A percentile compares a stretch with the other conserved stretches of the same genome.
Evolutionary conservation across 306 rosid species (phyloP).

Genomic region (Sechiopsis laciniata): DNA sequence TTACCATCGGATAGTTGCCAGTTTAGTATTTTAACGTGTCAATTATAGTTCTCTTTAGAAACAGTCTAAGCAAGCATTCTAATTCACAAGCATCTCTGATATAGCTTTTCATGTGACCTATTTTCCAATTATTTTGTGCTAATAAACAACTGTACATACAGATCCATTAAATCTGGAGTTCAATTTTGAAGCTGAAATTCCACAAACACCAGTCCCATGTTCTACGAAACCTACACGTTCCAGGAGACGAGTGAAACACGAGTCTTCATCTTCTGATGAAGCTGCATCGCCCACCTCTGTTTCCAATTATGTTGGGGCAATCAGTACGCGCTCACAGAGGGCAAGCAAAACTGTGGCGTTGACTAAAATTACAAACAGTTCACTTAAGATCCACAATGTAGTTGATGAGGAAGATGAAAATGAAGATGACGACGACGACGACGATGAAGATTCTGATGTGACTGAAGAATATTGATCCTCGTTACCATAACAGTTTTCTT

Average conservation of each 20-base stretch:
- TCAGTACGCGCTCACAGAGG: constrained; percentile 58
- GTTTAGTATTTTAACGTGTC: background rate
- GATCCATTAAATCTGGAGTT: constrained; percentile 37
- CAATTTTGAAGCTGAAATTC: constrained; percentile 44
- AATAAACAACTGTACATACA: constrained; percentile 7
- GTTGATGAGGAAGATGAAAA: constrained; percentile 44
- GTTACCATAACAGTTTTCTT: background rate
- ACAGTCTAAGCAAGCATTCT: constrained; percentile 7
- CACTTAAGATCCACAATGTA: constrained; percentile 33
- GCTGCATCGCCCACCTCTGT: constrained; percentile 51
- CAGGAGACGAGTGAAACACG: constrained; percentile 59
- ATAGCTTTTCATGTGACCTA: background rate
- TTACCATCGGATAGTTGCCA: background rate
- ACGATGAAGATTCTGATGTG: constrained; percentile 45
- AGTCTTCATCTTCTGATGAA: constrained; percentile 61
- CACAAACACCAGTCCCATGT: constrained; percentile 59
- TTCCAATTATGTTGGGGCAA: constrained; percentile 35
- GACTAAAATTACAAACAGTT: constrained; percentile 45
- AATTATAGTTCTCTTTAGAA: background rate
- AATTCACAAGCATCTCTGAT: background rate
- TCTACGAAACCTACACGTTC: constrained; percentile 39
- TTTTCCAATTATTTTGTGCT: background rate
- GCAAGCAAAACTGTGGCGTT: constrained; percentile 87
- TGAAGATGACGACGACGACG: constrained; percentile 24
- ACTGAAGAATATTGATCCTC: background rate